Evolutionary conservation across 1,284 basidiomycete species (phyloP), one percentile per base, ranked within the genome.

Genomic region (Xerocomus nothofagi): DNA sequence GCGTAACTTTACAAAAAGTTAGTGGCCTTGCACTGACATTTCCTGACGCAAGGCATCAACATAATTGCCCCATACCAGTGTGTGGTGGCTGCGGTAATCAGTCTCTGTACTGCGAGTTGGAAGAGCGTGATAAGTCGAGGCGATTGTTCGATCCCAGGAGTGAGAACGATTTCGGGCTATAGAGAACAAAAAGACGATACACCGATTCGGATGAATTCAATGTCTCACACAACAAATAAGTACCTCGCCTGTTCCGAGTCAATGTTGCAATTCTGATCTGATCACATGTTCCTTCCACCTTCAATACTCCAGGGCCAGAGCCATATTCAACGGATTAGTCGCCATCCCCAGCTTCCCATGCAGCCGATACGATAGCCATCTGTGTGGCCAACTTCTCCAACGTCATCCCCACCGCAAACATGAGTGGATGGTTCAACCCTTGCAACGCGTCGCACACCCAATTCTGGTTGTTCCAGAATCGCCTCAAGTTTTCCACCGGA

Each of bases 321-420:
- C 31, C 23, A 36, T n/a, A n/a, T n/a, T n/a, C n/a, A n/a, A n/a
- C 2, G 1, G 17, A 18, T 38, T 11, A 49, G 14, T 38, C 30
- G 34, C 4, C 11, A 10, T 39, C 11, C 18, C n/a, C 34, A n/a
- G 2, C 6, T 11, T 51, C 45, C 54, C 52, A 58, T 32, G 40
- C 46, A 0, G 23, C 11, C 9, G 18, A 32, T 9, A 47, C 52
- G 30, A 56, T 15, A 6, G 33, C 30, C 56, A 58, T 58, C 21
- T 56, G 55, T 4, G 17, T 32, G 15, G 15, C 20, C 30, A 39
- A 6, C 1, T 30, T 18, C 6, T 41, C 32, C 27, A 43, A 11
- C 26, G 39, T 21, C 29, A 44, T 29, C 4, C 24, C 21, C 11
- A 51, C 3, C 7, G 40, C 47, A 34, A 33, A 46, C 39, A 56